Evolutionary conservation across 2,329 filamentous ascomycete species (phyloP).

Genomic region (Calonectria naviculata): DNA sequence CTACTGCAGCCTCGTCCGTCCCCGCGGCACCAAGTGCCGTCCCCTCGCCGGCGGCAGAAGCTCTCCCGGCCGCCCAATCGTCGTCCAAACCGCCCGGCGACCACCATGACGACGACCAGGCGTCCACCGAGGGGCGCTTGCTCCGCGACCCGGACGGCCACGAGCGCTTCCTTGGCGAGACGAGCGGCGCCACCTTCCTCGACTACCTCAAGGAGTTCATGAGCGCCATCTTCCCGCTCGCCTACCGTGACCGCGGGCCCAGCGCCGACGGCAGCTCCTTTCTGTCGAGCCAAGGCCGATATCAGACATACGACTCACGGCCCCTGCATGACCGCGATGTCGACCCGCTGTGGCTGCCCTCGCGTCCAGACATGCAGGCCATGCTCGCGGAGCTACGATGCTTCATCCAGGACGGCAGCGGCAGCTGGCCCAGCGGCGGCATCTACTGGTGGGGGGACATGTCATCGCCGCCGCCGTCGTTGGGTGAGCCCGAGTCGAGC

Average conservation of each 20-base stretch:
- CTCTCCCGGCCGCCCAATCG: not conserved
- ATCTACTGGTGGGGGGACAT: conserved; percentile 61
- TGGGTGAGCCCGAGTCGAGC: not conserved
- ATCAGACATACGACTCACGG: conserved; percentile 59
- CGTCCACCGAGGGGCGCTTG: conserved; percentile 51
- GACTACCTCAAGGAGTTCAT: conserved; percentile 62
- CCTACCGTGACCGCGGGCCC: conserved; percentile 37
- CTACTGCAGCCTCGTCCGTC: conserved; percentile 1
- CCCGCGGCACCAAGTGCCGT: not conserved
- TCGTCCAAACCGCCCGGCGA: not conserved
- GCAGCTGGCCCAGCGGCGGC: conserved; percentile 55
- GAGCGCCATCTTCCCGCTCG: conserved; percentile 50
- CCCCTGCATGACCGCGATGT: conserved; percentile 51
- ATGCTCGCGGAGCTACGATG: conserved; percentile 55
- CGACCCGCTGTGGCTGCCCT: conserved; percentile 53
- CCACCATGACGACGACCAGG: conserved; percentile 38
- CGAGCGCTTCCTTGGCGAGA: conserved; percentile 59
- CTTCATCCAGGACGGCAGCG: conserved; percentile 58
- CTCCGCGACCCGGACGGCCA: conserved; percentile 58
- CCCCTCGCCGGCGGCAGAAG: not conserved
- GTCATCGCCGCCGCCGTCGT: conserved; percentile 43
- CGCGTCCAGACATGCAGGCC: conserved; percentile 46
- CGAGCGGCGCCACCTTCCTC: conserved; percentile 61
- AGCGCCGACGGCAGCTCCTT: conserved; percentile 45
- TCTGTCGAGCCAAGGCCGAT: conserved; percentile 54